Evolutionary conservation across 768 basidiomycete species (phyloP).

Genomic region (Kwoniella sp.): DNA sequence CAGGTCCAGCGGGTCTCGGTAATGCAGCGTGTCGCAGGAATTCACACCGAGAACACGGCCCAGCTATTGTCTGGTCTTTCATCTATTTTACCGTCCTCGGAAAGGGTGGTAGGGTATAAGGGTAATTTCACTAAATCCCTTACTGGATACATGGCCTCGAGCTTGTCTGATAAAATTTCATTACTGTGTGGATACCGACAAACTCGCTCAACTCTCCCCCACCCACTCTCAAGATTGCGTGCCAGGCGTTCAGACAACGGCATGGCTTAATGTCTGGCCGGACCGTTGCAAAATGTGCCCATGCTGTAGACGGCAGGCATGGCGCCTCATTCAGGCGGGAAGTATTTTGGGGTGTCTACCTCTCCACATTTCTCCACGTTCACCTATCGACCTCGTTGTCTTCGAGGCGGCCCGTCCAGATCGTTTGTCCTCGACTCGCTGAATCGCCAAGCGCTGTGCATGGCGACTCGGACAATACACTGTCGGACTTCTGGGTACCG

Average conservation of each 20-base stretch:
- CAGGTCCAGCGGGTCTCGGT: background rate
- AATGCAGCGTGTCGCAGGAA: background rate
- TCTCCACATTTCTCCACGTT: slow-evolving; percentile 7
- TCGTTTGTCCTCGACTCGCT: background rate
- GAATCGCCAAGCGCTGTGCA: background rate
- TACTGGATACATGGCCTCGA: background rate
- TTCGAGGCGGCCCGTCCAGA: background rate
- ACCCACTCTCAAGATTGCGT: background rate
- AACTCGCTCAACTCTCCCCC: background rate
- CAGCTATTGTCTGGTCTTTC: background rate
- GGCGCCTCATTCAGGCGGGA: slow-evolving; percentile 10
- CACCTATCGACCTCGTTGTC: background rate
- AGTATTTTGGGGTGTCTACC: slow-evolving; percentile 8
- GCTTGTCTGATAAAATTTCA: slow-evolving; percentile 2
- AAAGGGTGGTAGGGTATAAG: background rate
- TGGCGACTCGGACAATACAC: background rate
- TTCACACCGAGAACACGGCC: background rate
- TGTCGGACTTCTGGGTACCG: background rate
- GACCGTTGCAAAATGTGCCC: background rate
- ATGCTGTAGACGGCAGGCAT: slow-evolving; percentile 2
- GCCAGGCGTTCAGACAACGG: background rate
- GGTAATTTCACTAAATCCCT: background rate
- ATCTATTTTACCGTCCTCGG: background rate
- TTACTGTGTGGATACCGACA: background rate
- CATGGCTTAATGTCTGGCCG: background rate